Conservation (phyloP, 768 basidiomycete genomes). For the Podaxis pistillaris region DNA sequence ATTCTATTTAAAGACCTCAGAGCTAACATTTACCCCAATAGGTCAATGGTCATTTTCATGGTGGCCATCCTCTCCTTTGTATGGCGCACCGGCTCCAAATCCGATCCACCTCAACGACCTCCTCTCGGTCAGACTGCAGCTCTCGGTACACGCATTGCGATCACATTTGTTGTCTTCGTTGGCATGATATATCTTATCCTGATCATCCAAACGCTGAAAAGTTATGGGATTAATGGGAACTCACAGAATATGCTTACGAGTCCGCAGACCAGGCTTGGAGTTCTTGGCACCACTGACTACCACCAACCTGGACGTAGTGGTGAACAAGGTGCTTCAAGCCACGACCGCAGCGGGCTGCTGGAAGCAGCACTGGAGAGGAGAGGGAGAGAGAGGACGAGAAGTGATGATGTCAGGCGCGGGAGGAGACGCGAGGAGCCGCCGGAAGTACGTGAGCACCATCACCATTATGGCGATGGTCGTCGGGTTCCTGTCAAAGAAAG, state of each 20-base stretch:
- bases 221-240: slow-evolving; percentile 45
- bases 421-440: slow-evolving; percentile 6
- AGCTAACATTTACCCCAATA: slow-evolving; percentile 18
- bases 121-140: slow-evolving; percentile 37
- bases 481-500: background rate
- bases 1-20: background rate
- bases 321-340: slow-evolving; percentile 5
- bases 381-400: slow-evolving; percentile 27
- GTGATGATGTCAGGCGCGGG: background rate
- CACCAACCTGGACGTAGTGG: background rate
- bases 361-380: slow-evolving; percentile 25
- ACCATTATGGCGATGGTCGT: background rate
- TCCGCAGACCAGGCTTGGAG: slow-evolving; percentile 8
- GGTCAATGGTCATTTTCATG: slow-evolving; percentile 70
- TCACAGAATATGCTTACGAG: slow-evolving; percentile 17
- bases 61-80: slow-evolving; percentile 63
- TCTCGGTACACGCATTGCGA: slow-evolving; percentile 51
- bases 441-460: background rate
- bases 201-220: slow-evolving; percentile 60
- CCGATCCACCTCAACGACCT: slow-evolving; percentile 34
- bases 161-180: slow-evolving; percentile 52
- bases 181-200: slow-evolving; percentile 62
- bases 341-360: slow-evolving; percentile 15
- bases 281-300: background rate
- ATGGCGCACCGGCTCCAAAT: slow-evolving; percentile 61